Percentiles rank a stretch among this genome's conserved stretches.
phyloP scores from a whole-genome alignment of 495 filamentous ascomycete species.

The Lasiosphaeriaceae sp. region DNA sequence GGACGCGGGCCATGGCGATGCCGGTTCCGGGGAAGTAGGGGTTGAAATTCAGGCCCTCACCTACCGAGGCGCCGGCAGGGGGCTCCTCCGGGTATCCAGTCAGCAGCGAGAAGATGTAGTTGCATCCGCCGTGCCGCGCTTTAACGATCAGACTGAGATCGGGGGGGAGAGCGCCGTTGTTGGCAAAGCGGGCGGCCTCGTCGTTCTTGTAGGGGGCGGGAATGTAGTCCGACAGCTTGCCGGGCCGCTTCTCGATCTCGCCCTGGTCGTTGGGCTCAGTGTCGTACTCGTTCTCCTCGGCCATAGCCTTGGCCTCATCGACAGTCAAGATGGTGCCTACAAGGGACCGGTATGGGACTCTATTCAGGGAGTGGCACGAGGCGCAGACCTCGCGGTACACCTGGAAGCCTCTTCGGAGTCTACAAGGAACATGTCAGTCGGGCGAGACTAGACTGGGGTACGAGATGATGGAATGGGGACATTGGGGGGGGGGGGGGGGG shows the following conservation, averaged over 20 bases:
- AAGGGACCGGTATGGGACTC: constrained; percentile 88
- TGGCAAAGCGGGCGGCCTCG: constrained; percentile 94
- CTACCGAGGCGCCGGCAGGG: constrained; percentile 77
- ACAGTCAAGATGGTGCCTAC: constrained; percentile 92
- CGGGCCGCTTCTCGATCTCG: constrained; percentile 95
- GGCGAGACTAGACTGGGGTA: background rate
- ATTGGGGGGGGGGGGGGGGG: too few relatives aligned
- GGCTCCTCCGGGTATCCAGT: constrained; percentile 99
- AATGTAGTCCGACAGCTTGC: constrained; percentile 97
- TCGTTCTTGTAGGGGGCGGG: constrained; percentile 96
- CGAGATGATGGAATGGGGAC: background rate
- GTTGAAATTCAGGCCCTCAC: constrained; percentile 96
- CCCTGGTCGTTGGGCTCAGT: constrained; percentile 97
- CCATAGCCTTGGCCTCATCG: constrained; percentile 94
- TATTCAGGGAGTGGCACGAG: constrained; percentile 91
- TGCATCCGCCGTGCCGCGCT: constrained; percentile 93
- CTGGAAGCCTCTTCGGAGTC: constrained; percentile 98
- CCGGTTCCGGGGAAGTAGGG: constrained; percentile 99
- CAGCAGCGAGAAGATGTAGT: constrained; percentile 95
- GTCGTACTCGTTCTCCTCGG: constrained; percentile 98
- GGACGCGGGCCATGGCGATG: constrained; percentile 97
- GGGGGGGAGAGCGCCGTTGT: constrained; percentile 95
- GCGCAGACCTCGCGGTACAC: constrained; percentile 99
- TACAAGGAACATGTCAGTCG: constrained; percentile 30
- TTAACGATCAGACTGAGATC: constrained; percentile 98